A percentile compares a stretch with the other conserved stretches of the same genome.
These are phyloP conservation scores for Calycina marina DNA, from an alignment of 2,329 filamentous ascomycete genomes.

Conservation along the genomic window DNA sequence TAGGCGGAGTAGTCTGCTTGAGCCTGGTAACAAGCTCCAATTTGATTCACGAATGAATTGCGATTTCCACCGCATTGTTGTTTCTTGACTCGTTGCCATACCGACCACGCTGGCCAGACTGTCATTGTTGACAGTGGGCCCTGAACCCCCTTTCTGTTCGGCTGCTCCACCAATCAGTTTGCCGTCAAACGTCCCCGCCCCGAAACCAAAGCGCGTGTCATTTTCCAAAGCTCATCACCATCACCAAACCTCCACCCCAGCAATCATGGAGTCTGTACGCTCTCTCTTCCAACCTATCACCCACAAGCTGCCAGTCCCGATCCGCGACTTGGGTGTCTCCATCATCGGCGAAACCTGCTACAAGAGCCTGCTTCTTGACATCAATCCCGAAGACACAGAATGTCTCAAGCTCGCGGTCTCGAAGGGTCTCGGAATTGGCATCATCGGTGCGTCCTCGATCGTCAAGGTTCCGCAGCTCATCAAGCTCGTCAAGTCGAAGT, in stretches of 20 bases:
- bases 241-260: neutral
- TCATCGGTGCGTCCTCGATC: constrained; percentile 76
- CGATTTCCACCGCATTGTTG: too few species aligned
- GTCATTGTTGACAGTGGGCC: neutral
- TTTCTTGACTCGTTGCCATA: too few species aligned
- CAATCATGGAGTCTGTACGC: constrained; percentile 44
- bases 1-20: too few species aligned
- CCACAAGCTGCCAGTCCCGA: constrained; percentile 55
- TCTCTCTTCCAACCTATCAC: constrained; percentile 52
- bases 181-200: too few species aligned
- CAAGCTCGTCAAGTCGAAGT: constrained; percentile 73
- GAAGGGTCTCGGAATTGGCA: constrained; percentile 85
- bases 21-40: too few species aligned
- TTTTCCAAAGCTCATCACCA: neutral
- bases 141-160: neutral
- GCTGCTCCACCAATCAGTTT: too few species aligned
- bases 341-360: constrained; percentile 80
- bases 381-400: constrained; percentile 60
- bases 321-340: constrained; percentile 60
- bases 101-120: neutral
- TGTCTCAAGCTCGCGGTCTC: constrained; percentile 85
- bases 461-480: constrained; percentile 96
- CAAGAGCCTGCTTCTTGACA: constrained; percentile 67
- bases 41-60: too few species aligned
- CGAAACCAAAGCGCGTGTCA: too few species aligned